Evolutionary conservation across 2,329 filamentous ascomycete genomes (phyloP).

Genomic region (Pseudogymnoascus destructans): DNA sequence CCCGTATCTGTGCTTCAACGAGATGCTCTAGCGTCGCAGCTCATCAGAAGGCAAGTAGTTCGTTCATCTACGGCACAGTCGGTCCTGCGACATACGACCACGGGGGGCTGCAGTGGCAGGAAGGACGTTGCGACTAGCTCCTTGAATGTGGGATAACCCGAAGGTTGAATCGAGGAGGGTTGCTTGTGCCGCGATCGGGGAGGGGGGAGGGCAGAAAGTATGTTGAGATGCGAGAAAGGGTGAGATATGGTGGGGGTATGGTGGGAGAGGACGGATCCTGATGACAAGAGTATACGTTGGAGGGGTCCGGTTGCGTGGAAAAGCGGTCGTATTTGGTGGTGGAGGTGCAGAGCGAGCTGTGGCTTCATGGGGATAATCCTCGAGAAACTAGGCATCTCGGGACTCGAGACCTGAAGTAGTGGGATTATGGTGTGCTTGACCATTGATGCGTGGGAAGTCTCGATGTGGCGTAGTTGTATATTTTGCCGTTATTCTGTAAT

Average conservation of each 20-base stretch:
- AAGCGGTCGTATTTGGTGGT: not conserved
- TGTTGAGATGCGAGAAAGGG: not conserved
- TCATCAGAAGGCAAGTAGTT: slow-evolving; percentile 43
- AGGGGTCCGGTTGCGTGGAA: slow-evolving; percentile 7
- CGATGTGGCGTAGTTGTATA: not conserved
- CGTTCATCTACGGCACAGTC: slow-evolving; percentile 27
- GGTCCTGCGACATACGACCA: slow-evolving; percentile 14
- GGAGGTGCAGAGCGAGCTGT: not conserved
- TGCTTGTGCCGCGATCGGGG: slow-evolving; percentile 19
- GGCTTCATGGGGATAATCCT: not conserved
- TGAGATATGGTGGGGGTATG: not conserved
- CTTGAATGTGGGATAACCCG: slow-evolving; percentile 24
- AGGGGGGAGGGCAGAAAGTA: too few relatives aligned
- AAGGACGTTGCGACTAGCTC: slow-evolving; percentile 25
- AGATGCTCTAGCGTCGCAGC: slow-evolving; percentile 46
- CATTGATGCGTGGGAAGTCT: not conserved
- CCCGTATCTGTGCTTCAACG: slow-evolving; percentile 57
- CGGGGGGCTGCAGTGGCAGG: not conserved
- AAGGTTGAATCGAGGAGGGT: slow-evolving; percentile 26
- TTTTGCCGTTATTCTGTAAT: not conserved
- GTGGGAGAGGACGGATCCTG: not conserved
- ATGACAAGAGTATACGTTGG: not conserved
- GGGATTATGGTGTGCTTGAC: not conserved
- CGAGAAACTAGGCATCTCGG: not conserved
- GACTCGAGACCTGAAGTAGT: not conserved